A percentile compares a stretch with the other conserved stretches of the same genome.
phyloP scores from a whole-genome alignment of 2,329 filamentous ascomycete genomes.

The Fusarium sp. region DNA sequence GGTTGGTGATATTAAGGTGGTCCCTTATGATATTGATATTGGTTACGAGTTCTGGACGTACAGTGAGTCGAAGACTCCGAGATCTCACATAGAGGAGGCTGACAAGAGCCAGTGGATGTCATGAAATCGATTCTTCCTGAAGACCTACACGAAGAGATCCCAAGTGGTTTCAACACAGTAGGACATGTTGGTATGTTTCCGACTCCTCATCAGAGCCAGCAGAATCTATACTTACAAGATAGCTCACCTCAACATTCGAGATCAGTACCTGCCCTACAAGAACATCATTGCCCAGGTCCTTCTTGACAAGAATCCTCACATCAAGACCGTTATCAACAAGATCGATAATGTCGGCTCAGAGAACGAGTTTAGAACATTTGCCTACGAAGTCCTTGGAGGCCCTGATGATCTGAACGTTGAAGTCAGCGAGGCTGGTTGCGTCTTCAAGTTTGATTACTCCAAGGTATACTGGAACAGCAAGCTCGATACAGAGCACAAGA shows the following conservation, averaged over 20 bases:
- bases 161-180: constrained; percentile 86
- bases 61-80: constrained; percentile 59
- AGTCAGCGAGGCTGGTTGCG: constrained; percentile 82
- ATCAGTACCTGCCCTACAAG: constrained; percentile 87
- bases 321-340: constrained; percentile 96
- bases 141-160: constrained; percentile 82
- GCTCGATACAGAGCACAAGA: constrained; percentile 87
- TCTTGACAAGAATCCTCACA: constrained; percentile 85
- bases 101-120: constrained; percentile 73
- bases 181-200: constrained; percentile 79
- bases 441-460: constrained; percentile 92
- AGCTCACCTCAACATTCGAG: constrained; percentile 91
- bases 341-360: constrained; percentile 86
- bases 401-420: constrained; percentile 85
- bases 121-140: constrained; percentile 84
- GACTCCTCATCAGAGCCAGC: background rate
- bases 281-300: constrained; percentile 85
- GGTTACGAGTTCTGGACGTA: constrained; percentile 91
- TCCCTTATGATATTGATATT: constrained; percentile 80
- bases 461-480: constrained; percentile 99
- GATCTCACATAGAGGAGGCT: constrained; percentile 10
- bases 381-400: constrained; percentile 89
- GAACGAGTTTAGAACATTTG: constrained; percentile 90
- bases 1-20: constrained; percentile 73
- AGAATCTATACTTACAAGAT: constrained; percentile 16